These are phyloP conservation scores for Beauveria australis DNA, from an alignment of 2,329 filamentous ascomycete genomes.

Conservation along the genomic window DNA sequence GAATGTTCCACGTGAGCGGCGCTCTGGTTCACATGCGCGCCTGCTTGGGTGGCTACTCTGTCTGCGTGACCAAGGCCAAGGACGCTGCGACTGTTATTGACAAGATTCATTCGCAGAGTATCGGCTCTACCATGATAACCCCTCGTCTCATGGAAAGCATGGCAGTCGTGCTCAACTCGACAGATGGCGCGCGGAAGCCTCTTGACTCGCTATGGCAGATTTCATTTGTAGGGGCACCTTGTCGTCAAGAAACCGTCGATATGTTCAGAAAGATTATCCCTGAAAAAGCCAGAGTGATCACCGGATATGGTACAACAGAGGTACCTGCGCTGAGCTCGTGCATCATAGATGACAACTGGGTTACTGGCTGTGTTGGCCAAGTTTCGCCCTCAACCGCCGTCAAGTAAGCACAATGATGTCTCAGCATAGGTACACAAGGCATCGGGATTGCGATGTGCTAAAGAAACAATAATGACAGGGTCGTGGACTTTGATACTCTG, in stretches of 20 bases:
- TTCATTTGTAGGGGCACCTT: neutral
- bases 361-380: neutral
- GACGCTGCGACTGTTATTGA: neutral
- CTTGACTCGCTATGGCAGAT: neutral
- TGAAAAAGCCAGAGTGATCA: neutral
- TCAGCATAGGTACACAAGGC: too few relatives aligned
- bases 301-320: neutral
- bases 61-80: neutral
- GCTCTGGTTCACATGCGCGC: neutral
- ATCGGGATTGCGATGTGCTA: neutral
- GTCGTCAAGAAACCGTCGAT: neutral
- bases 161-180: neutral
- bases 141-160: neutral
- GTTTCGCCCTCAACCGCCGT: neutral
- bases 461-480: neutral
- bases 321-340: neutral
- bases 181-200: too few relatives aligned
- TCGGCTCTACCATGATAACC: neutral
- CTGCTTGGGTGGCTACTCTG: neutral
- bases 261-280: neutral
- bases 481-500: neutral
- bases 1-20: conserved; percentile 5
- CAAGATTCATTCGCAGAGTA: neutral
- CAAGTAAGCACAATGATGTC: neutral
- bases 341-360: neutral